Percentiles rank a stretch among this genome's conserved stretches.
These are phyloP conservation scores for Inonotus hispidus DNA, from an alignment of 1,284 basidiomycete species.

Conservation along the genomic window DNA sequence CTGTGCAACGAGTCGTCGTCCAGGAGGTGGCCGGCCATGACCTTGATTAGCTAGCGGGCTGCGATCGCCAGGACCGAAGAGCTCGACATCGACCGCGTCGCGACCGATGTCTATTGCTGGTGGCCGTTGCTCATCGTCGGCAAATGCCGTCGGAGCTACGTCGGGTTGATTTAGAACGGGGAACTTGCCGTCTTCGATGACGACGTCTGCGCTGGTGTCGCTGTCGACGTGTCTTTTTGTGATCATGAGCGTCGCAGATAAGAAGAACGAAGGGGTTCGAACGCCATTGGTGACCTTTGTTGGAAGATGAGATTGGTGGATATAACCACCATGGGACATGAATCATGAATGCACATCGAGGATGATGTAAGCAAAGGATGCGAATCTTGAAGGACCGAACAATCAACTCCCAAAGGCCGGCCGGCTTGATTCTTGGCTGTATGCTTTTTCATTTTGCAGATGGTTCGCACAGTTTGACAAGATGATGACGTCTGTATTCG, in stretches of 20 bases:
- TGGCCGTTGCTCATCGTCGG: not conserved
- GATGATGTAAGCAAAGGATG: not conserved
- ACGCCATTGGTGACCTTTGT: not conserved
- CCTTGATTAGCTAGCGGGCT: not conserved
- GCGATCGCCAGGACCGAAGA: not conserved
- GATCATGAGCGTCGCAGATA: not conserved
- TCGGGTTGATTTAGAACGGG: not conserved
- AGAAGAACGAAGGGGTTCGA: not conserved
- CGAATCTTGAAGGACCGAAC: not conserved
- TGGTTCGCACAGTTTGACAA: not conserved
- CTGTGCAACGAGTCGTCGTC: too few relatives aligned
- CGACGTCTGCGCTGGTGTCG: not conserved
- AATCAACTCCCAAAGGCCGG: not conserved
- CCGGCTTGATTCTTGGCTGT: too few relatives aligned
- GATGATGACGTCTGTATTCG: not conserved
- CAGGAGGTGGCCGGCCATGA: not conserved
- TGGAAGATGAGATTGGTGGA: conserved; percentile 1
- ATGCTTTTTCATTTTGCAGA: too few relatives aligned
- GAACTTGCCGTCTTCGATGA: not conserved
- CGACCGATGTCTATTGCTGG: not conserved
- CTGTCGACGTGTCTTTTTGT: not conserved
- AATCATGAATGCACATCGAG: not conserved
- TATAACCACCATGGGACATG: too few relatives aligned
- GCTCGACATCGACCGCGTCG: not conserved
- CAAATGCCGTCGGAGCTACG: not conserved